A percentile compares a stretch with the other conserved stretches of the same genome.
Conservation (phyloP, 345 rosid species). For the Adansonia digitata region DNA sequence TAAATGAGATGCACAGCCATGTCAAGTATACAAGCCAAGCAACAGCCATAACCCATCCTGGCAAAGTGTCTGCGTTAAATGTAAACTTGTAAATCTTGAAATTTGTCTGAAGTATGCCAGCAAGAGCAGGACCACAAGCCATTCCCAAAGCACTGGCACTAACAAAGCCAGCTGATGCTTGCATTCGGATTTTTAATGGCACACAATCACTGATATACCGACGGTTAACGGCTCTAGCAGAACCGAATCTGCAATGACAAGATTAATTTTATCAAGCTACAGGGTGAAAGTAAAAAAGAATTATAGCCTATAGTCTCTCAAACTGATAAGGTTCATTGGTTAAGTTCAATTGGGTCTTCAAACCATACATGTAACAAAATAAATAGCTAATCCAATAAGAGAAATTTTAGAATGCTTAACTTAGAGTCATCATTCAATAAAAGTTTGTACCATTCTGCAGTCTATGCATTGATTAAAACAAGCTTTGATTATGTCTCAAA, state of each 20-base stretch:
- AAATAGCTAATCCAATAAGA: background rate
- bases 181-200: constrained; percentile 84
- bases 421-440: background rate
- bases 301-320: background rate
- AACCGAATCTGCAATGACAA: constrained; percentile 66
- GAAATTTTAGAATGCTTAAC: background rate
- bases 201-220: constrained; percentile 98
- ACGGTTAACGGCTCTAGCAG: constrained; percentile 98
- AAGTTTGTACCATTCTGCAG: background rate
- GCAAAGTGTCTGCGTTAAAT: constrained; percentile 75
- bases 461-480: background rate
- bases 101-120: constrained; percentile 84
- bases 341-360: background rate
- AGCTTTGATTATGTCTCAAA: background rate
- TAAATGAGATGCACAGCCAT: constrained; percentile 79
- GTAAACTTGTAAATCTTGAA: constrained; percentile 78
- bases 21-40: constrained; percentile 85
- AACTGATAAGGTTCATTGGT: background rate
- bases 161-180: constrained; percentile 98
- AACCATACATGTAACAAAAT: background rate
- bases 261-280: constrained; percentile 6
- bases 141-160: constrained; percentile 99
- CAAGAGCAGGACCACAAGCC: constrained; percentile 99
- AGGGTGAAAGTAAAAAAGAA: background rate
- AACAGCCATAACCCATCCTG: constrained; percentile 98